Evolutionary conservation across 139 green algal species (phyloP), one percentile per base, ranked within the genome.

Genomic region (Chlorella sp.): DNA sequence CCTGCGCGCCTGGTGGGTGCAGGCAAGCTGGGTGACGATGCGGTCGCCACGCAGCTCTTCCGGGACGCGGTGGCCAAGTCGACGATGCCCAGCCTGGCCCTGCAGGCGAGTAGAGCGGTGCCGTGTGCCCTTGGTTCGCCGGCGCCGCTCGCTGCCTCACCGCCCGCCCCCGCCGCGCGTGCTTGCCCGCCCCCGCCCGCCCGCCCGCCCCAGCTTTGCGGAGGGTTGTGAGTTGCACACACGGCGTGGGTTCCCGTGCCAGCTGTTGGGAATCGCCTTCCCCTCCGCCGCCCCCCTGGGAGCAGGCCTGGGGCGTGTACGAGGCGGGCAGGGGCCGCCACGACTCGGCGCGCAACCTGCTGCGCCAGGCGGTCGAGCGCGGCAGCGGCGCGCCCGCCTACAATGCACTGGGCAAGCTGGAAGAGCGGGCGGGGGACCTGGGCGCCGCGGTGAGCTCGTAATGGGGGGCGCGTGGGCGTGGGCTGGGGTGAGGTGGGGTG

Each of bases 311-410:
- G 79, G 79, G 43, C 43, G 50, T 50, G 7, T 79, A 58, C 38
- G 74, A 85, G 48, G 15, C 31, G 3, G 21, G 36, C 4, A 46
- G 33, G 9, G 77, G 83, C 15, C 48, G 71, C 35, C 17, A 40
- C 19, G 41, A 65, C 1, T 58, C 35, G 41, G 87, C 85, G 23
- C 48, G 72, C 61, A 15, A 63, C 46, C 31, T 91, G 42, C 87
- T 88, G 50, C 55, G 70, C 33, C 70, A 77, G 23, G 87, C 84
- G 0, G 62, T 80, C 2, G 42, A 48, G 7, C 76, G 67, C 3
- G 72, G 83, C 19, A n/a, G 33, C 0, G 76, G 89, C 41, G 64
- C 76, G 0, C 51, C 79, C 56, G 45, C 77, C 0, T 68, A 60
- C 65, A 69, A 31, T 21, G 31, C 33, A 2, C 29, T 83, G 27